These are phyloP conservation scores for Paracamarosporium sp. DNA, from an alignment of 2,329 filamentous ascomycete genomes.

Conservation along the genomic window DNA sequence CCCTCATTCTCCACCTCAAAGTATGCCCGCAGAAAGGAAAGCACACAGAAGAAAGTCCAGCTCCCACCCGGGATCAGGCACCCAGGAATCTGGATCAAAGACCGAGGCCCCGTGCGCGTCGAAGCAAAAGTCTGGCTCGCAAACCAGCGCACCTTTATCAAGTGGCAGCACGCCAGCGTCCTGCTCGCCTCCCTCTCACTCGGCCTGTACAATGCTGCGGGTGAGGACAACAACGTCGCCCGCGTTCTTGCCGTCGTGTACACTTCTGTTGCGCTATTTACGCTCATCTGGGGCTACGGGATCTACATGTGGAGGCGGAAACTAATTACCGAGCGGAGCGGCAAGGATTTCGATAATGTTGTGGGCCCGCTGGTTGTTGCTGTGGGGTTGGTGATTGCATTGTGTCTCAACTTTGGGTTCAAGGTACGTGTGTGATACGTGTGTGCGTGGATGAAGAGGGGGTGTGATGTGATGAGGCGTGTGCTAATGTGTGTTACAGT, in stretches of 20 bases:
- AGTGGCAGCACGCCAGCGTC: conserved; percentile 96
- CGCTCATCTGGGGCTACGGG: conserved; percentile 84
- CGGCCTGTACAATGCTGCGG: conserved; percentile 87
- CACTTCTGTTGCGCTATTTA: conserved; percentile 80
- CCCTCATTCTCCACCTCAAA: conserved; percentile 83
- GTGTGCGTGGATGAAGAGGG: conserved; percentile 15
- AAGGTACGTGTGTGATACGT: conserved; percentile 71
- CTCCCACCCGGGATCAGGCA: conserved; percentile 89
- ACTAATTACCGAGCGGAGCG: conserved; percentile 85
- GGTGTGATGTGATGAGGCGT: background rate
- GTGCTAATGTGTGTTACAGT: conserved; percentile 14
- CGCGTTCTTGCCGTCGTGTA: conserved; percentile 83
- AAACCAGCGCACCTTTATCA: conserved; percentile 97
- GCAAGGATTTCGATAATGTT: conserved; percentile 91
- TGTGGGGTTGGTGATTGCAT: conserved; percentile 75
- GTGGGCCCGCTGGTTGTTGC: conserved; percentile 85
- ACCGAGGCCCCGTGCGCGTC: conserved; percentile 87
- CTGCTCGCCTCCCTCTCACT: conserved; percentile 84
- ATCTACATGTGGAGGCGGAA: conserved; percentile 77
- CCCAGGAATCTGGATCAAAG: conserved; percentile 90
- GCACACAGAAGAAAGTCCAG: conserved; percentile 48
- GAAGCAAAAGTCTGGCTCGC: conserved; percentile 99
- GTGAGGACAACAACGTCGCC: conserved; percentile 74
- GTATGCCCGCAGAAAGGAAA: conserved; percentile 59
- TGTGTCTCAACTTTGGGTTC: conserved; percentile 88